These are phyloP conservation scores for Sporothrix luriei DNA, from an alignment of 2,329 filamentous ascomycete genomes.

Conservation along the genomic window DNA sequence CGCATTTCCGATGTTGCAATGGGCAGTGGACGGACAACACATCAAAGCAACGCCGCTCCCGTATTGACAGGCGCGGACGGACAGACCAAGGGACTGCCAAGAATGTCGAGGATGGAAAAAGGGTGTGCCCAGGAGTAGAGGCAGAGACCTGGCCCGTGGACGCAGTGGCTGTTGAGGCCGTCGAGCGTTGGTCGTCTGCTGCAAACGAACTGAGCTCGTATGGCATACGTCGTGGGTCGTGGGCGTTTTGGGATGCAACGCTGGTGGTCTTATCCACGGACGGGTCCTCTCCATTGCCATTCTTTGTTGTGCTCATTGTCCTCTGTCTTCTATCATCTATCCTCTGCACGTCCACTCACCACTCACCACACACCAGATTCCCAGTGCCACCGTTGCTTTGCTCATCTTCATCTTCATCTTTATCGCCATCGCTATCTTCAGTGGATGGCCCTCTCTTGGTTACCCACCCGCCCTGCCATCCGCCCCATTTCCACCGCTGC, in stretches of 20 bases:
- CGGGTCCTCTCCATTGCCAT: not conserved
- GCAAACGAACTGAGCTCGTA: not conserved
- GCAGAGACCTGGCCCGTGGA: no score
- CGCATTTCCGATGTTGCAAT: slow-evolving; percentile 18
- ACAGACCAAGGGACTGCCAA: not conserved
- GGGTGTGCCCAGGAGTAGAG: no score
- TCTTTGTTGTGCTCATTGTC: no score
- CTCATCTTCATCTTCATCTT: slow-evolving; percentile 3
- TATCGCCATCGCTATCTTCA: not conserved
- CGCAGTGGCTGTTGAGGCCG: no score
- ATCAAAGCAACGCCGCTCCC: slow-evolving; percentile 14
- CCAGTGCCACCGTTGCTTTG: slow-evolving; percentile 11
- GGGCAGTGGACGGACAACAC: slow-evolving; percentile 14
- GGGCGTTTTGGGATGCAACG: no score
- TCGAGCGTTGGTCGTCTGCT: not conserved
- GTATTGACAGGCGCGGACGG: not conserved
- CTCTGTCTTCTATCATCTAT: no score
- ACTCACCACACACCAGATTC: no score
- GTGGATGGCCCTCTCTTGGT: not conserved
- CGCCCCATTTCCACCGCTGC: not conserved
- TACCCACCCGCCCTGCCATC: not conserved
- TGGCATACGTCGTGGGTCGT: no score
- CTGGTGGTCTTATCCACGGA: not conserved
- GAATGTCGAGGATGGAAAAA: not conserved
- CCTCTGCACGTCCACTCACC: no score